phyloP scores from a whole-genome alignment of 805 yeast species.

The Lipomyces orientalis region DNA sequence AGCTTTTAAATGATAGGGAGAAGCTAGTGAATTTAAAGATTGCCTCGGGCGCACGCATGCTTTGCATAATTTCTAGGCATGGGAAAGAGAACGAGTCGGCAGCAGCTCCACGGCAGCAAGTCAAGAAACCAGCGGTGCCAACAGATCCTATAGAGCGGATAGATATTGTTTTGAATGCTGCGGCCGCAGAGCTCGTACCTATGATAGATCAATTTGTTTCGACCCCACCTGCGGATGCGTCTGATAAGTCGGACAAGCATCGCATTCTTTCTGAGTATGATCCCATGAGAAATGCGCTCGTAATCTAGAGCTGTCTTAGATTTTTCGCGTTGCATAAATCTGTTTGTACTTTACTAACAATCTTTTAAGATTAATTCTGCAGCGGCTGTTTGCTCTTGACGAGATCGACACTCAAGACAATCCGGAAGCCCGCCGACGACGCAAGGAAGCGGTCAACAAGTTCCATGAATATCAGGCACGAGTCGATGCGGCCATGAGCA shows the following conservation, averaged over 20 bases:
- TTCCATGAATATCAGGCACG: conserved; percentile 40
- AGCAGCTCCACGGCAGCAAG: conserved; percentile 6
- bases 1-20: conserved; percentile 33
- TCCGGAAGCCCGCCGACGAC: conserved; percentile 38
- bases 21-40: conserved; percentile 22
- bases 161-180: conserved; percentile 23
- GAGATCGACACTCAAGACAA: conserved; percentile 40
- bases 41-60: conserved; percentile 27
- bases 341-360: background rate
- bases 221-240: conserved; percentile 17
- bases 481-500: conserved; percentile 33
- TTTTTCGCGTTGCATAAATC: background rate
- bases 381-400: conserved; percentile 38
- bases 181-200: conserved; percentile 30
- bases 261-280: conserved; percentile 33
- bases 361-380: conserved; percentile 33
- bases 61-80: conserved; percentile 24
- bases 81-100: background rate
- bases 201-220: conserved; percentile 26
- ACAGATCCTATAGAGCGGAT: conserved; percentile 31
- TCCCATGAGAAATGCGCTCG: background rate
- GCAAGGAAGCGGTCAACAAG: conserved; percentile 40
- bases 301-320: background rate
- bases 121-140: conserved; percentile 17
- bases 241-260: conserved; percentile 23